Evolutionary conservation across 106 monocot species (phyloP).

Genomic region (Posidonia australis): DNA sequence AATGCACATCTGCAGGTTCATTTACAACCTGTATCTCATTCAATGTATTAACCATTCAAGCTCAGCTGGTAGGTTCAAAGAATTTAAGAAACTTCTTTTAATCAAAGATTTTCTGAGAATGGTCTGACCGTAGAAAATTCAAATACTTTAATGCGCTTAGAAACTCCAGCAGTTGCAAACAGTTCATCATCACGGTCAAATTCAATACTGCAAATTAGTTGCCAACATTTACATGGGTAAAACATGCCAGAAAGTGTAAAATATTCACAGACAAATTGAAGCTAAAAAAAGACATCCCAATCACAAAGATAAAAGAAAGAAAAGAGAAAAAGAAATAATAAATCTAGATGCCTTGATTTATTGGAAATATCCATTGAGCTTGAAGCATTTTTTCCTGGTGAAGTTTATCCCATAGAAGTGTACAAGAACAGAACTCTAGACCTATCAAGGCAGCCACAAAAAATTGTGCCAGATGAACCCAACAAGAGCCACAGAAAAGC

Average conservation of each 20-base stretch:
- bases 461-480: no score
- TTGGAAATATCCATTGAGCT: no score
- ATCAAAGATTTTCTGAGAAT: neutral
- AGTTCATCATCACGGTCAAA: conserved; percentile 98
- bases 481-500: no score
- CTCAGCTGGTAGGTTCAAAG: neutral
- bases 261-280: neutral
- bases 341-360: no score
- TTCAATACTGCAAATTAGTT: conserved; percentile 64
- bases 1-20: conserved; percentile 80
- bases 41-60: neutral
- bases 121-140: conserved; percentile 72
- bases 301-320: no score
- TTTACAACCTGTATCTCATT: conserved; percentile 65
- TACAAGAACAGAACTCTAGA: no score
- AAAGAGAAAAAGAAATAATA: no score
- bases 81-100: neutral
- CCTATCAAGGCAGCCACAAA: no score
- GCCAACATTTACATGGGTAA: neutral
- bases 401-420: no score
- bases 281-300: no score
- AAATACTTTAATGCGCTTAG: conserved; percentile 95
- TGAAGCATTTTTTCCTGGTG: no score
- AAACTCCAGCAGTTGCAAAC: conserved; percentile 97
- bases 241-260: neutral